Evolutionary conservation across 768 basidiomycete genomes (phyloP), one percentile per base, ranked within the genome.

Genomic region (Harrya chromipes): DNA sequence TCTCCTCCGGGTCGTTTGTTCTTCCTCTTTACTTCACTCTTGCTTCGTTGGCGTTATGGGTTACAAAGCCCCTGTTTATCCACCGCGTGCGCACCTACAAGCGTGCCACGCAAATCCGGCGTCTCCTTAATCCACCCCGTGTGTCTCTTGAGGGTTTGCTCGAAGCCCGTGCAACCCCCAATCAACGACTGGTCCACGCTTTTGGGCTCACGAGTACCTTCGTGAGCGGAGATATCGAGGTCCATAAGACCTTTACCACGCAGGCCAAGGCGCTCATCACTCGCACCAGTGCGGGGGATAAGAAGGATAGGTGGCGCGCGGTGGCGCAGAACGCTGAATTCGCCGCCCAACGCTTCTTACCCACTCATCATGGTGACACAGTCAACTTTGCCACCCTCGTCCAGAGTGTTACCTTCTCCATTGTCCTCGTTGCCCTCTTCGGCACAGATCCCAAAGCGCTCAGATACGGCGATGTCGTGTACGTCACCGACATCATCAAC

Each of bases 201-300:
- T 68, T 68, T 6, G 57, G 55, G 0, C 26, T 70, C 10, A 71
- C 76, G 0, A 84, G 76, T 40, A 79, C 82, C 0, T 84, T 84
- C 35, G 81, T 83, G 23, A 76, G 72, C 36, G 31, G 45, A 0
- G 68, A 76, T 4, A 12, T 50, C 0, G 50, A 52, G 21, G 36
- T 67, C 0, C 65, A 82, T 50, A 58, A 49, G 24, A 19, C 38
- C 0, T 69, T 69, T n/a, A 57, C 56, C 6, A 43, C 44, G 7
- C 43, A 19, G 6, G 65, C 65, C 24, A 66, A 60, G 49, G 41
- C 45, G 7, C 48, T 68, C 8, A 52, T 66, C 24, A 14, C 45
- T 5, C n/a, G 46, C 24, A 14, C 45, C 5, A n/a, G 46, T 2
- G 21, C 36, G 5, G 54, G 52, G n/a, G 33, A 49, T 1, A 56